Evolutionary conservation across 352 stramenopile species (phyloP), one percentile per base, ranked within the genome.

Genomic region (Phytopythium helicoides): DNA sequence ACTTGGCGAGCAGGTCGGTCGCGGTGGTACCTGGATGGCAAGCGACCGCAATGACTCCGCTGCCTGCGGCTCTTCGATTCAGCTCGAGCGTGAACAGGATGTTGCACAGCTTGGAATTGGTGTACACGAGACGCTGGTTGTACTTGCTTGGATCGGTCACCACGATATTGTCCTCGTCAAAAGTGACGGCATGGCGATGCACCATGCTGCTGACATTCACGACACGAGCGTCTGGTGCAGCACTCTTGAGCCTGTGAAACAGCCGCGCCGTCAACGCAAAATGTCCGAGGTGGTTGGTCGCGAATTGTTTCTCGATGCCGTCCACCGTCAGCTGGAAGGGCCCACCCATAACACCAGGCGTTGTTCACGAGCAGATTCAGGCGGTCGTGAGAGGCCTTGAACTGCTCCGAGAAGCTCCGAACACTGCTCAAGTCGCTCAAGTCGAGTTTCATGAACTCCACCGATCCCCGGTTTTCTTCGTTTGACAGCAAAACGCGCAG

Each of bases 331-430:
- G 51, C 16, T 42, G 35, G 51, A 73, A 71, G 0, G 70, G 63
- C 23, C 68, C 42, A 3, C 60, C 73, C 44, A 82, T 72, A 52
- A 84, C 63, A 11, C 77, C 77, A n/a, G 16, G 77, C 77, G 46
- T 89, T 89, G 71, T 88, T 89, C 47, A 89, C 56, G 10, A 89
- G 64, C 49, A 89, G 31, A 56, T 90, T 59, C 31, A 91, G 44
- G 4, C 62, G 60, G 7, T 68, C 51, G 46, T 73, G 57, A 15
- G 38, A 50, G n/a, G 31, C 37, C 6, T 58, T 61, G 50, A 84
- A 81, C 26, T 48, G 46, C 15, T 65, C 47, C 0, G 60, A 47
- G 39, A 88, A 88, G n/a, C 19, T 46, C 10, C 62, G 52, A n/a
- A 89, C 66, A 46, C 65, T 84, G 41, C 41, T 50, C 28, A 85